Evolutionary conservation across 306 rosid species (phyloP).

Genomic region (Dalbergia cultrata): DNA sequence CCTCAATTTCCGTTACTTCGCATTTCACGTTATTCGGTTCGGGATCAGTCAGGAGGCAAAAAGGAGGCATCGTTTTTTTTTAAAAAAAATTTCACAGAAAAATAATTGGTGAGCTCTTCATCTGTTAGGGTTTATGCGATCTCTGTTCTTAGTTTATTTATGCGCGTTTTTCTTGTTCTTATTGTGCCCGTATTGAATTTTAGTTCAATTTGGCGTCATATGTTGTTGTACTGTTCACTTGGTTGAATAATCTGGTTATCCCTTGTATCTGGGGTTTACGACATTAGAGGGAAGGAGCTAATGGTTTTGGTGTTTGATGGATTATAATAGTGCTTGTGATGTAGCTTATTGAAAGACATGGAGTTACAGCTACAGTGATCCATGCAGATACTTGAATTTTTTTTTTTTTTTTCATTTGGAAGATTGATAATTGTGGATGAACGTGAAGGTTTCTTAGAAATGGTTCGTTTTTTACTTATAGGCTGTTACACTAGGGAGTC

Average conservation of each 20-base stretch:
- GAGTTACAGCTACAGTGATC: slow-evolving; percentile 23
- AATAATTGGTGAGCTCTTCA: slow-evolving; percentile 1
- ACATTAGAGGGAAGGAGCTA: background rate
- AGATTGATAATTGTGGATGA: slow-evolving; percentile 25
- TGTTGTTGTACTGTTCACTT: slow-evolving; percentile 7
- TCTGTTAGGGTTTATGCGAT: slow-evolving; percentile 45
- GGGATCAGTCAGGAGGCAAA: slow-evolving; percentile 25
- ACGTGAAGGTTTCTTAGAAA: slow-evolving; percentile 38
- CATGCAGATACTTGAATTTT: slow-evolving; percentile 27
- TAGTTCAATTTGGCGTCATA: slow-evolving; percentile 24
- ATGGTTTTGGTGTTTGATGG: slow-evolving; percentile 8
- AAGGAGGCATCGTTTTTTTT: background rate
- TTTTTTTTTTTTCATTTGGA: background rate
- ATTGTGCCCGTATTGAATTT: slow-evolving; percentile 25
- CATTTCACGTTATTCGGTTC: slow-evolving; percentile 5
- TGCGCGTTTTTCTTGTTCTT: background rate
- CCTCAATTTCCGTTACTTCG: slow-evolving; percentile 17
- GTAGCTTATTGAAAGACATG: background rate
- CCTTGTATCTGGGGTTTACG: slow-evolving; percentile 12
- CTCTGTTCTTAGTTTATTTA: background rate
- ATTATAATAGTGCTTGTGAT: slow-evolving; percentile 4
- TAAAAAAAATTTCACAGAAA: too few relatives aligned
- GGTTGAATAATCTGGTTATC: slow-evolving; percentile 25
- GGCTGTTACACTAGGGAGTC: slow-evolving; percentile 42
- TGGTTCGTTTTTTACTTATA: slow-evolving; percentile 43